Evolutionary conservation across 2,329 filamentous ascomycete genomes (phyloP), one percentile per base, ranked within the genome.

Genomic region (Xylariomycetidae sp.): DNA sequence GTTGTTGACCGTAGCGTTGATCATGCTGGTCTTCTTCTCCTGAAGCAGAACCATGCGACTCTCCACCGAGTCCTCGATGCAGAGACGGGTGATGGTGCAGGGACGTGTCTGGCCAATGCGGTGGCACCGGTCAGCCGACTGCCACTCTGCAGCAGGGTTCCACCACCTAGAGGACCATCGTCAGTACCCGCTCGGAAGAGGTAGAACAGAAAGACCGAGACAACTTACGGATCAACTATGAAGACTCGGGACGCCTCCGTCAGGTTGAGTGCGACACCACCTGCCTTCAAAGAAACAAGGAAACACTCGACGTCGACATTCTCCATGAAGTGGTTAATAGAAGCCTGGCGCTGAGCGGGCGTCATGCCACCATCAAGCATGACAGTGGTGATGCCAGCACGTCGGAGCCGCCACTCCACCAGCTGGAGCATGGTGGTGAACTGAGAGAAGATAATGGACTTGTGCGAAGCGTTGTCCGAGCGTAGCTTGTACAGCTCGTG

Each of bases 81-180:
- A 93, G 9, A 98, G 76, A 18, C 92, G 80, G 1, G 89, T 96
- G 49, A 98, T 94, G 22, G 86, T 86, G 57, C 92, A 96, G 18
- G 90, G 90, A 6, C 92, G 83, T 29, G 81, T 85, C 65, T 98
- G 92, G 19, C 92, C 92, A 48, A 96, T 98, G 35, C 92, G 88
- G 62, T 96, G 92, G 54, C 84, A 88, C 44, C 85, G 76, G 58
- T 98, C 92, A 3, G 92, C 92, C 41, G 85, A 92, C 63, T 98
- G 92, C 92, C 92, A 98, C 64, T 98, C 92, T 0, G 90, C 90
- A n/a, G 89, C 89, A n/a, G 92, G 92, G 49, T 96, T 96, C 92
- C 92, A 98, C 92, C 92, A 96, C 48, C 84, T 88, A 38, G 17
- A 13, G 32, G 32, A 24, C 64, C 47, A 58, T 58, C n/a, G 32